Evolutionary conservation across 2,329 filamentous ascomycete species (phyloP).

Genomic region (Gnomoniopsis smithogilvyi): DNA sequence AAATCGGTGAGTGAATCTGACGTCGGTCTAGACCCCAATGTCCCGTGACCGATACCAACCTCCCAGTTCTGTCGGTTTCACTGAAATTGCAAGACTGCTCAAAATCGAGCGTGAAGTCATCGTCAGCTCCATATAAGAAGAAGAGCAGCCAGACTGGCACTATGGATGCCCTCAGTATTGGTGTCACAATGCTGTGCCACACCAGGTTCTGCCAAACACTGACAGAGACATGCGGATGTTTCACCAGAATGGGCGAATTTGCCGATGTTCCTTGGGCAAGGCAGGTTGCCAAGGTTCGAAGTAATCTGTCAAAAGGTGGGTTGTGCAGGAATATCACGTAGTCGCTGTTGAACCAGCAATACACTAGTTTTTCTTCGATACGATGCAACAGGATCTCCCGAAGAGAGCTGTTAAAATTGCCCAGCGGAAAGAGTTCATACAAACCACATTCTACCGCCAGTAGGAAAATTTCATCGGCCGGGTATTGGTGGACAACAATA

Average conservation of each 20-base stretch:
- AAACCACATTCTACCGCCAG: background rate
- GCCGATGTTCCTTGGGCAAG: background rate
- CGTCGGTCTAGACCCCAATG: background rate
- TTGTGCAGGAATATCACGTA: background rate
- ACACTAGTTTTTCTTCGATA: background rate
- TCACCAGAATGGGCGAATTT: background rate
- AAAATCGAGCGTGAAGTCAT: background rate
- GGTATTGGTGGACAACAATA: background rate
- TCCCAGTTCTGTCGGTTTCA: fast-evolving
- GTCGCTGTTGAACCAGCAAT: background rate
- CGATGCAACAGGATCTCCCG: background rate
- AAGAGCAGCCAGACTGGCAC: background rate
- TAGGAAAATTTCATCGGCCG: background rate
- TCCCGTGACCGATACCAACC: background rate
- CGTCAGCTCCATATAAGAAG: background rate
- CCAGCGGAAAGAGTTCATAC: background rate
- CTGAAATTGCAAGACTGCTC: conserved; percentile 1
- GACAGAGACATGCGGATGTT: fast-evolving
- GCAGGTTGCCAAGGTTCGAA: background rate
- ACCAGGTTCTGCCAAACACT: background rate
- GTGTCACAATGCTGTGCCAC: background rate
- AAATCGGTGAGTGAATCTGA: background rate
- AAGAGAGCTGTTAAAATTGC: background rate
- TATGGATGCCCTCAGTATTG: background rate
- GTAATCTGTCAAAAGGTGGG: background rate